Evolutionary conservation across 2,329 filamentous ascomycete species (phyloP), one percentile per base, ranked within the genome.

Genomic region (Leptographium lundbergii): DNA sequence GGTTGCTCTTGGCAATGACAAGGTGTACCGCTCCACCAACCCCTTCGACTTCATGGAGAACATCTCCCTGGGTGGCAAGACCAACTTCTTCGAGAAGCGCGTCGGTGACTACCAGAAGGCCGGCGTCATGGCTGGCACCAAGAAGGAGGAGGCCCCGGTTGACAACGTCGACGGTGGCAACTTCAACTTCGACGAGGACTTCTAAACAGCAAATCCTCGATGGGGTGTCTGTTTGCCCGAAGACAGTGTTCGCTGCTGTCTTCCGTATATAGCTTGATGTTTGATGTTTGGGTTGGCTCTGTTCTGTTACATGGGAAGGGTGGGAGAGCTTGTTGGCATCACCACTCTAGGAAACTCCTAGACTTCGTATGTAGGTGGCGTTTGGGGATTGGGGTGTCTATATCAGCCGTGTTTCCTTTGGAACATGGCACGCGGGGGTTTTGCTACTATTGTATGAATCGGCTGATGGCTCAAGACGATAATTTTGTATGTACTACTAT

Each of bases 41-140:
- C 94, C 94, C 72, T 99, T 99, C 73, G 94, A 99, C 81, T 99
- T 99, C 76, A 99, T 99, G 94, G 94, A 99, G 82, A 96, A 96
- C 77, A 99, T 99, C 75, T 97, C 94, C 25, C 83, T 99, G 13
- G 89, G 91, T 57, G 94, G 94, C 75, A 99, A 99, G 88, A 99
- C 94, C 73, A 99, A 99, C 85, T 99, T 99, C 84, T 99, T 99
- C 73, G 94, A 99, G 87, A 99, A 99, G 88, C 90, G 94, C 68
- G 94, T 99, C 60, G 94, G 87, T 73, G 94, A 99, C 71, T 99
- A 99, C 84, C 94, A 99, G 78, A 99, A 99, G 83, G 91, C 94
- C 45, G 94, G 94, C 79, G 92, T 99, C 74, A 95, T 99, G 90
- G 87, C 87, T 69, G 91, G 88, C 77, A 88, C 86, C 79, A 86